Evolutionary conservation across 2,329 filamentous ascomycete species (phyloP).

Genomic region (Myriangium duriaei): DNA sequence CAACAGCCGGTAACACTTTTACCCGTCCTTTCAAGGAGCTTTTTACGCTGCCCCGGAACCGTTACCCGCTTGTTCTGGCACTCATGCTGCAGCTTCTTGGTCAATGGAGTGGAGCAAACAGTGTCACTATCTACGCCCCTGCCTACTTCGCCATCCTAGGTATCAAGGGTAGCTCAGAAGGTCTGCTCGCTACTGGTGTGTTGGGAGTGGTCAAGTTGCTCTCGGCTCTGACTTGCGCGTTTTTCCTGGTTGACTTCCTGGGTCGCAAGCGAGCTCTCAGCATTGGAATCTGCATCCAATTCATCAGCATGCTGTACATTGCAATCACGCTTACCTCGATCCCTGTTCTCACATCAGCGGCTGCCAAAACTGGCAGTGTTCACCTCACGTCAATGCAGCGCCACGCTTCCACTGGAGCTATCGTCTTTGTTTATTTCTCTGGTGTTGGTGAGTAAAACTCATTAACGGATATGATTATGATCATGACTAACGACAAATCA

Average conservation of each 20-base stretch:
- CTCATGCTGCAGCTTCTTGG: conserved; percentile 55
- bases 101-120: conserved; percentile 59
- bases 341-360: conserved; percentile 40
- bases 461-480: background rate
- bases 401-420: conserved; percentile 49
- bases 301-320: conserved; percentile 38
- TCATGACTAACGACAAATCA: conserved; percentile 27
- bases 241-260: conserved; percentile 67
- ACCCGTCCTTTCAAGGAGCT: conserved; percentile 55
- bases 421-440: conserved; percentile 39
- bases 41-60: conserved; percentile 53
- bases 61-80: conserved; percentile 57
- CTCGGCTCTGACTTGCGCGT: conserved; percentile 52
- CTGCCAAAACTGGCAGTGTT: conserved; percentile 31
- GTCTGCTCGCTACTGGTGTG: conserved; percentile 57
- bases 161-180: conserved; percentile 52
- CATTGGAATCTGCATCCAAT: conserved; percentile 36
- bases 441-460: conserved; percentile 21
- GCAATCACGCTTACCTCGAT: conserved; percentile 40
- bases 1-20: conserved; percentile 49
- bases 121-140: conserved; percentile 61
- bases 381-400: no score
- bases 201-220: conserved; percentile 63
- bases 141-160: conserved; percentile 61
- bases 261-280: conserved; percentile 50